Base-by-base conservation (phyloP, 805 yeast genomes). In the Suhomyces pyralidae region DNA sequence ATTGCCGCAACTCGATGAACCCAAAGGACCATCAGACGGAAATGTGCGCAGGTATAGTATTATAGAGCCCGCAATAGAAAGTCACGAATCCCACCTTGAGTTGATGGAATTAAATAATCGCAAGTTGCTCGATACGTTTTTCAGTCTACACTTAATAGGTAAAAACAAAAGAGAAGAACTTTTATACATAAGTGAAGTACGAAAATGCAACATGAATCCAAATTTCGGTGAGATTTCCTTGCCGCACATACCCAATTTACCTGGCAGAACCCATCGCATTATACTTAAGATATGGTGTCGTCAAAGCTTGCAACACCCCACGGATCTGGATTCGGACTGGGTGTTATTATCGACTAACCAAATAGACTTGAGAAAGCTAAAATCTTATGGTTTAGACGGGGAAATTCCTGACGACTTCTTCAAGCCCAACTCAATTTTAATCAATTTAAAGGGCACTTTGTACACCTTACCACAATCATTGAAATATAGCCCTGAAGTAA, bases 121-220 rank as follows among this genome's bases (percentile, higher is more conserved):
- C 25, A 57, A 52, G 14, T 49, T 66, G 50, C 51, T 64, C 3
- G 70, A 65, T 46, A 55, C 63, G 9, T 71, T 70, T 53, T 57
- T 66, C 51, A 59, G 66, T n/a, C 25, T 71, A 10, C 69, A 68
- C 50, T 47, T 58, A 15, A 48, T 45, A 8, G 48, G 46, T 5
- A 58, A 46, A 10, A 54, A 42, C 14, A 34, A 54, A 14, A 40
- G 45, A 15, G 58, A 57, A 14, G 45, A 51, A 30, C 56, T 69
- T 46, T 47, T 71, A 3, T 71, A 70, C 52, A 61, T 73, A 26
- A 71, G 76, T 53, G 78, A 73, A 52, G 59, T 68, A 5, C 53
- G 61, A 1, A 30, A 40, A 5, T 49, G 52, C 14, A 58, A 55
- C 49, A 49, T 60, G 60, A 59, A 58, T 42, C 73, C 73, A 10